Percentiles rank a stretch among this genome's conserved stretches.
Evolutionary conservation across 1,139 yeast genomes (phyloP).

Genomic region (Suhomyces terraborum): DNA sequence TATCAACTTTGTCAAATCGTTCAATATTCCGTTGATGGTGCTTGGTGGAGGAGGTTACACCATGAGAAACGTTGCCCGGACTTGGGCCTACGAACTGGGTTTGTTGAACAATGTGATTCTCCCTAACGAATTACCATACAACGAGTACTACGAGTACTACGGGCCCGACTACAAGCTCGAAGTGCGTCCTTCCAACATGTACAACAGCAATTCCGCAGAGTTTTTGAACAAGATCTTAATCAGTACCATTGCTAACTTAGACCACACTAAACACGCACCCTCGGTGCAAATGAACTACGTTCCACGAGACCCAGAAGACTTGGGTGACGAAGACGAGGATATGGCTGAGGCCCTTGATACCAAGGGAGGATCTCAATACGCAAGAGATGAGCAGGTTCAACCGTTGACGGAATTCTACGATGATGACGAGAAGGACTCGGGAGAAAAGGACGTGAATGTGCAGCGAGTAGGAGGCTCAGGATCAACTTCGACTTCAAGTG

Average conservation of each 20-base stretch:
- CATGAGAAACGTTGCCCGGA: conserved; percentile 92
- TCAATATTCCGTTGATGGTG: conserved; percentile 86
- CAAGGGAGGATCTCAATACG: conserved; percentile 84
- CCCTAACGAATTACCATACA: conserved; percentile 86
- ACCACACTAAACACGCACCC: conserved; percentile 91
- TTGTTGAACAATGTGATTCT: conserved; percentile 77
- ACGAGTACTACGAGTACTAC: conserved; percentile 94
- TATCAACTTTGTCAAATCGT: conserved; percentile 83
- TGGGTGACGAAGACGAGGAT: conserved; percentile 70
- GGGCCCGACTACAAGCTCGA: conserved; percentile 94
- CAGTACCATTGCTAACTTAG: conserved; percentile 75
- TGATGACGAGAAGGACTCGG: conserved; percentile 56
- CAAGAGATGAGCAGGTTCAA: conserved; percentile 72
- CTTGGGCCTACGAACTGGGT: conserved; percentile 96
- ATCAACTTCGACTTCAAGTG: background rate
- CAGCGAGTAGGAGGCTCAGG: background rate
- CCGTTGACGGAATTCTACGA: conserved; percentile 71
- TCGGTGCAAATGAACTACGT: conserved; percentile 91
- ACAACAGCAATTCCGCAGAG: conserved; percentile 94
- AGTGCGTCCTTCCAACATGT: conserved; percentile 95
- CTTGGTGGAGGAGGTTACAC: conserved; percentile 99
- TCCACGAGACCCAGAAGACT: conserved; percentile 81
- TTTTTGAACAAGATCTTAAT: conserved; percentile 82
- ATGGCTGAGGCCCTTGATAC: conserved; percentile 68
- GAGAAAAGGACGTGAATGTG: conserved; percentile 30